Evolutionary conservation across 2,329 filamentous ascomycete species (phyloP), one percentile per base, ranked within the genome.

Genomic region (Fusarium sp.): DNA sequence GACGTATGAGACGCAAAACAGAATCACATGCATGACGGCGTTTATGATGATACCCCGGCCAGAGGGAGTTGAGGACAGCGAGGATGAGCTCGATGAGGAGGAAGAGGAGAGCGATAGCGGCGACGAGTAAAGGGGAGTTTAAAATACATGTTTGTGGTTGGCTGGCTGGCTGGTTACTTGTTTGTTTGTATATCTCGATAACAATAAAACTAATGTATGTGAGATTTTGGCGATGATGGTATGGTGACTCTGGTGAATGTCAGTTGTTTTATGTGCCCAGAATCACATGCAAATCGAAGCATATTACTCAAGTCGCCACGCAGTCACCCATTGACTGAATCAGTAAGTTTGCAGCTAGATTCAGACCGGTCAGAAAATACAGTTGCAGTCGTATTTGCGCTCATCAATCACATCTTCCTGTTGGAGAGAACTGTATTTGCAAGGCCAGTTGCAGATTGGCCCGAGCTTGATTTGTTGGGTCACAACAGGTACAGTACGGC

Each of bases 1-100:
- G 17, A 89, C 87, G 32, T 96, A 96, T 74, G 91, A 94, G 78
- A 97, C 94, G 22, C 89, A 90, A 45, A 94, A 95, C 77, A 85
- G 96, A 57, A 94, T 98, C 70, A 98, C 94, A 37, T 98, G 96
- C 77, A 76, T 98, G 73, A 89, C 88, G 72, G 91, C 91, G 22
- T 98, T 97, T 81, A 82, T 92, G 67, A 96, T 98, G 93, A 86
- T 92, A 78, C 86, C 89, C 71, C 82, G 85, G 46, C 86, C 87
- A 17, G 88, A 89, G 40, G 85, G 85, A 22, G 82, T 83, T 44
- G 88, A 88, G 71, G 88, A 87, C 19, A 87, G 84, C 73, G 87
- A 88, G 56, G 82, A 82, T 46, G 83, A 85, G 67, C 79, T 78
- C 41, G 84, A 79, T 17, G 79, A 79, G 32, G 82, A 81, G 13